Evolutionary conservation across 164 flowering plant genomes (phyloP).

Genomic region (Vitis cinerea): DNA sequence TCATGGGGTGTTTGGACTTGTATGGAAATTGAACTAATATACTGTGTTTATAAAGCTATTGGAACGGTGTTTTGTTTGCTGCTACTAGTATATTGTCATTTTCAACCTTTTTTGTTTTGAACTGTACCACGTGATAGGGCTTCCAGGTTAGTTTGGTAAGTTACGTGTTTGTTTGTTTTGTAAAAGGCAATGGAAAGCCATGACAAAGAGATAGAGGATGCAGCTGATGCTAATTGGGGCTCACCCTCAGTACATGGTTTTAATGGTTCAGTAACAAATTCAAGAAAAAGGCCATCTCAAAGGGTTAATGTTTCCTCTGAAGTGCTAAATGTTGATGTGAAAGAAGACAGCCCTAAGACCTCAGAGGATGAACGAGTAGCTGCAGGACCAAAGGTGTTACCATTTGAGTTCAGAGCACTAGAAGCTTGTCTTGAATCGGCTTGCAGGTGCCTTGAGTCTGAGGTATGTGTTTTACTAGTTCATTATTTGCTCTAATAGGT

Average conservation of each 20-base stretch:
- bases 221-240: neutral
- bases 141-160: neutral
- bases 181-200: conserved; percentile 16
- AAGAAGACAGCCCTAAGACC: conserved; percentile 1
- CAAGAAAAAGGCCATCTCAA: neutral
- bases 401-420: conserved; percentile 48
- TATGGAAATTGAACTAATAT: too few species aligned
- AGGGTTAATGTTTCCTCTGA: neutral
- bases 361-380: conserved; percentile 14
- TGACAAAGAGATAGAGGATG: conserved; percentile 8
- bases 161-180: neutral
- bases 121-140: too few species aligned
- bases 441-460: conserved; percentile 44
- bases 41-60: too few species aligned
- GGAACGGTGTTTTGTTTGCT: too few species aligned
- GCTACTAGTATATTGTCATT: too few species aligned
- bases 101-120: too few species aligned
- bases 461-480: conserved; percentile 24
- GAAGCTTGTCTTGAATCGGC: conserved; percentile 54
- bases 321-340: neutral
- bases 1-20: too few species aligned
- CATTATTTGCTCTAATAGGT: neutral
- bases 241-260: neutral
- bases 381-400: conserved; percentile 31
- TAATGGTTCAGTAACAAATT: too few species aligned